These are phyloP conservation scores for Psidium guajava DNA, from an alignment of 345 rosid species.

Conservation along the genomic window DNA sequence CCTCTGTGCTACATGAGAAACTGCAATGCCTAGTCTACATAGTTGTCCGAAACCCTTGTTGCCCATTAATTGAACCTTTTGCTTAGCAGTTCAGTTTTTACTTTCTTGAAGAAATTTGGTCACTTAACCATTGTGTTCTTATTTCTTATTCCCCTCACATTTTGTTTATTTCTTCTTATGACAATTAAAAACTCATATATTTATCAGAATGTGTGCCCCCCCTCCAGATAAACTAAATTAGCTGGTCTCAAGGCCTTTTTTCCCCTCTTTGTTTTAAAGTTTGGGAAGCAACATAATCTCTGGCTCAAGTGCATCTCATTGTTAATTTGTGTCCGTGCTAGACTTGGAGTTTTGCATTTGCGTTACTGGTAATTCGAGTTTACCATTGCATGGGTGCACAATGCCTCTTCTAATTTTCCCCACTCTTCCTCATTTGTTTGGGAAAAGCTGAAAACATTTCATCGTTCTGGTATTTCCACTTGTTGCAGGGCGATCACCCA, in stretches of 20 bases:
- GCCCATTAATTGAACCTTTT: neutral
- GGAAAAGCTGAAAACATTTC: neutral
- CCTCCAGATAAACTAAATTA: neutral
- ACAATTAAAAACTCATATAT: neutral
- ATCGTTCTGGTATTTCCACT: neutral
- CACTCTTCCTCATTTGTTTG: neutral
- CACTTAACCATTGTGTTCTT: neutral
- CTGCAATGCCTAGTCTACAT: neutral
- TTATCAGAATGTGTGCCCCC: neutral
- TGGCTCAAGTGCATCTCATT: neutral
- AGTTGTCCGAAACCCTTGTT: neutral
- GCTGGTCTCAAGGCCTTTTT: neutral
- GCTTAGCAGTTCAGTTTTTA: neutral
- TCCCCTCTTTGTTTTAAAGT: neutral
- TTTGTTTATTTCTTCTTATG: neutral
- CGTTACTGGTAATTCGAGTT: neutral
- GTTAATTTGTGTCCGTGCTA: neutral
- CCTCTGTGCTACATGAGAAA: neutral
- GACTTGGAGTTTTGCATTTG: neutral
- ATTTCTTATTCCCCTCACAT: too few relatives aligned
- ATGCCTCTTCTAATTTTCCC: neutral
- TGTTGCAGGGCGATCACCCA: conserved; percentile 30
- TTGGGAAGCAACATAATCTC: neutral
- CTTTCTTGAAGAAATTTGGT: neutral
- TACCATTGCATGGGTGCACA: neutral